A percentile compares a stretch with the other conserved stretches of the same genome.
These are phyloP conservation scores for Zygoascus bituminiphila DNA, from an alignment of 805 yeast genomes.

Conservation along the genomic window DNA sequence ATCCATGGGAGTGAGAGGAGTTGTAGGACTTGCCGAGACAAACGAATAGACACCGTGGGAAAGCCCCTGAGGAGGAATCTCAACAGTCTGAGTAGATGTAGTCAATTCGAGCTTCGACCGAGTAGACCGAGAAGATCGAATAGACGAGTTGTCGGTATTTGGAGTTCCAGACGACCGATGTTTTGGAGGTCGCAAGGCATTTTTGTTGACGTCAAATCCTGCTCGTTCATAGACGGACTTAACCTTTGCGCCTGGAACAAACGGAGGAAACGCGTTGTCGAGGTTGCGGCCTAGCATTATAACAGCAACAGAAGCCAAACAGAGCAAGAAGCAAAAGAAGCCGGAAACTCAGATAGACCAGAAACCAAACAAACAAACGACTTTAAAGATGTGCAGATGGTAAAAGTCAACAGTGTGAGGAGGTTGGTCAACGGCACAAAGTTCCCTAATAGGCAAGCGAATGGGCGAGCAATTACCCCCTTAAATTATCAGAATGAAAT, in stretches of 20 bases:
- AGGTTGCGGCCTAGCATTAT: slow-evolving; percentile 19
- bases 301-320: too few species aligned
- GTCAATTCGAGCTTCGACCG: neutral
- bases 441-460: too few species aligned
- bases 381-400: too few species aligned
- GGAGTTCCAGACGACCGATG: neutral
- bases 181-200: neutral
- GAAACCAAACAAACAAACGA: too few species aligned
- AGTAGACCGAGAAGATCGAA: neutral
- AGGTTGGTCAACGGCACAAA: too few species aligned
- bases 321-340: too few species aligned
- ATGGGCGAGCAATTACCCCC: too few species aligned
- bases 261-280: slow-evolving; percentile 34
- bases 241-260: slow-evolving; percentile 27
- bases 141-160: neutral
- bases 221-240: slow-evolving; percentile 36
- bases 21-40: neutral
- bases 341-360: too few species aligned
- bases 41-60: neutral
- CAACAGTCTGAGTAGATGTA: neutral
- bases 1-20: neutral
- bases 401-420: too few species aligned
- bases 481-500: too few species aligned
- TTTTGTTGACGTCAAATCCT: slow-evolving; percentile 31
- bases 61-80: neutral